A percentile compares a stretch with the other conserved stretches of the same genome.
Evolutionary conservation across 2,329 filamentous ascomycete genomes (phyloP).

Genomic region (Didymosphaeria variabile): DNA sequence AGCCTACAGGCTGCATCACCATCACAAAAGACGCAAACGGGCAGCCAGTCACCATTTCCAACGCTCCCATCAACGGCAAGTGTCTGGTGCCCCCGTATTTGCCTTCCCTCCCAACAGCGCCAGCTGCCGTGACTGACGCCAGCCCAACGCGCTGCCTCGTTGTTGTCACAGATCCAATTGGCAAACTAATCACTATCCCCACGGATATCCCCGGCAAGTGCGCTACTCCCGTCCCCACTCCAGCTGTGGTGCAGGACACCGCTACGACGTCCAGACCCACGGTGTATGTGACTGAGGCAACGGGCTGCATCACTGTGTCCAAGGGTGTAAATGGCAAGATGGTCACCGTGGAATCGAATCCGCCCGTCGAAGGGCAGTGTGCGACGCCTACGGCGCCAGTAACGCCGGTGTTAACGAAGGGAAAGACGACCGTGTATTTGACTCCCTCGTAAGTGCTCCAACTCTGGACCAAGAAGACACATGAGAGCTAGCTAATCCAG

Average conservation of each 20-base stretch:
- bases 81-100: neutral
- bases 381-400: neutral
- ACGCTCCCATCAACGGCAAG: slow-evolving; percentile 1
- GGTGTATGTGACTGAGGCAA: slow-evolving; percentile 4
- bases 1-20: slow-evolving; percentile 12
- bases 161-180: neutral
- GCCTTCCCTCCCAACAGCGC: neutral
- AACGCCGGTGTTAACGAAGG: neutral
- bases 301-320: slow-evolving; percentile 11
- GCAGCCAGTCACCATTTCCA: neutral
- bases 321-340: neutral
- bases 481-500: neutral
- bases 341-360: slow-evolving; percentile 9
- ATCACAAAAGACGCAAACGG: neutral
- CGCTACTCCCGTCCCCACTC: neutral
- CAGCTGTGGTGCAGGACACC: neutral
- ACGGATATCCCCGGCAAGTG: neutral
- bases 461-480: neutral
- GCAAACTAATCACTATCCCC: neutral
- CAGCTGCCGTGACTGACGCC: neutral
- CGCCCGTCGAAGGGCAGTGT: neutral
- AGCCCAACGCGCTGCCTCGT: neutral
- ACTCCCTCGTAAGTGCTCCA: neutral
- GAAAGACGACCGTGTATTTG: neutral
- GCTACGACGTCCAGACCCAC: neutral